phyloP scores from a whole-genome alignment of 225 moss, liverwort and hornwort species.

The Marchantia paleacea region DNA sequence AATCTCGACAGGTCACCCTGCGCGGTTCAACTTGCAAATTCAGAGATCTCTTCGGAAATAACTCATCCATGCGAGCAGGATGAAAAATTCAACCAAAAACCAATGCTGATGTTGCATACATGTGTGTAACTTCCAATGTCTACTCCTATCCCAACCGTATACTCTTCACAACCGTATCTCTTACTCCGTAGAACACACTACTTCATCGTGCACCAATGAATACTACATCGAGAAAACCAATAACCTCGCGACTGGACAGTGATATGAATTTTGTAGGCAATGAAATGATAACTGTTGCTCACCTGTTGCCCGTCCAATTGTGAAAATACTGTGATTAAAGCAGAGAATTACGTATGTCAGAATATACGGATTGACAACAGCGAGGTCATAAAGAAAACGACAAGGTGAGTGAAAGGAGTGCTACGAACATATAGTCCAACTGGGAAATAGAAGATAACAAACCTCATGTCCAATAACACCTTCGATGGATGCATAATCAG shows the following conservation, averaged over 20 bases:
- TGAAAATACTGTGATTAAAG: slow-evolving; percentile 71
- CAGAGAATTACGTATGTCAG: slow-evolving; percentile 19
- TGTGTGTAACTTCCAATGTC: not conserved
- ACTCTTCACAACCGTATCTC: not conserved
- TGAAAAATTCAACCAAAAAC: too few relatives aligned
- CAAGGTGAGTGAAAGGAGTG: not conserved
- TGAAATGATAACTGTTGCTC: slow-evolving; percentile 1
- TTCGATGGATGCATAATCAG: slow-evolving; percentile 88
- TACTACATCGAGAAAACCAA: not conserved
- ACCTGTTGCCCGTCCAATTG: slow-evolving; percentile 99
- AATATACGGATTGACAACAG: not conserved
- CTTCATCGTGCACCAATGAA: too few relatives aligned
- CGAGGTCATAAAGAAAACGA: not conserved
- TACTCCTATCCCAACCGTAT: too few relatives aligned
- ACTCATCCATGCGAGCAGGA: not conserved
- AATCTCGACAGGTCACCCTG: slow-evolving; percentile 96
- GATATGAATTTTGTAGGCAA: too few relatives aligned
- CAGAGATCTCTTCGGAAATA: not conserved
- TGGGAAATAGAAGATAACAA: not conserved
- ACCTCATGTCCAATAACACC: slow-evolving; percentile 98
- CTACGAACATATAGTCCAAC: not conserved
- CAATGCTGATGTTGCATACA: not conserved
- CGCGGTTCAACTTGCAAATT: not conserved
- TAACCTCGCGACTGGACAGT: too few relatives aligned
- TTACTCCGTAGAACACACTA: too few relatives aligned